Evolutionary conservation across 2,329 filamentous ascomycete genomes (phyloP), one percentile per base, ranked within the genome.

Genomic region (Scedosporium boydii): DNA sequence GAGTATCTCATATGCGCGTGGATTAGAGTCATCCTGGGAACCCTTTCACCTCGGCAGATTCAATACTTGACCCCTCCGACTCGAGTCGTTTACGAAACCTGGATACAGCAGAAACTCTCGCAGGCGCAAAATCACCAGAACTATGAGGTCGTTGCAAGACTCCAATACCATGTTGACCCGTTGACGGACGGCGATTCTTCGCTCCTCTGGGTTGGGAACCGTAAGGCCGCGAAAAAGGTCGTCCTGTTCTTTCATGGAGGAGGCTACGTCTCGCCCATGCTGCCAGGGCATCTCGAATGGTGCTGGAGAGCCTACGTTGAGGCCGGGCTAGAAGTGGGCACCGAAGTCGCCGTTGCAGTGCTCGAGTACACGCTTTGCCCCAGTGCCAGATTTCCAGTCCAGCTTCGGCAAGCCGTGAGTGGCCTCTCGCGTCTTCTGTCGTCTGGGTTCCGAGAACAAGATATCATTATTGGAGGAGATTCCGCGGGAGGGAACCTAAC

Each of bases 401-500:
- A 74, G 38, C 67, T 76, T 10, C 62, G 58, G 3, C 72, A 76
- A 62, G 72, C 72, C 1, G 68, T 64, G 12, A 69, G 68, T 2
- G 74, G 70, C 1, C 67, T 76, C 5, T 66, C 67, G 1, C 66
- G 69, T n/a, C 51, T 76, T 1, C 64, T 75, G 1, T 64, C 65
- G 0, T 64, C 67, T 1, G 75, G 74, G 3, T 64, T 74, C 55
- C 48, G 48, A 5, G 69, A 74, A 0, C 60, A 64, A 2, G 67
- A 76, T 58, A 66, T 76, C 10, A 64, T 74, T 56, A 60, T 76
- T 7, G 74, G 74, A 3, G 73, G 73, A 3, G 74, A 76, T 59
- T 76, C 74, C 10, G 73, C 73, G 0, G 74, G 74, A 14, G 74
- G 70, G 0, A 75, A 76, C 62, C 58, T 76, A 38, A 68, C 71